A percentile compares a stretch with the other conserved stretches of the same genome.
Conservation (phyloP, 2,329 filamentous ascomycete species). For the Paecilomyces niveus region DNA sequence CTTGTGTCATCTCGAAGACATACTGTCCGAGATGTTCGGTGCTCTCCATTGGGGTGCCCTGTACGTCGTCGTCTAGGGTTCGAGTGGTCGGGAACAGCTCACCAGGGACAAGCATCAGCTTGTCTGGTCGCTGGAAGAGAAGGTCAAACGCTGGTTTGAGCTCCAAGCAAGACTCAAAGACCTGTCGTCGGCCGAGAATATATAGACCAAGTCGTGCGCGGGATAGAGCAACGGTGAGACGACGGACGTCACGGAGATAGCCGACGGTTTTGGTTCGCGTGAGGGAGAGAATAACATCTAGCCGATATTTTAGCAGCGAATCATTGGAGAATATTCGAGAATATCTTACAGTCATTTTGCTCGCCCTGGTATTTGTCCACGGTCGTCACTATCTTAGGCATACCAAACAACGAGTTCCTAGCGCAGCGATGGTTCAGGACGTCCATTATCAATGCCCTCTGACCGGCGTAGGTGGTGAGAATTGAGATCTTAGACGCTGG, state of each 20-base stretch:
- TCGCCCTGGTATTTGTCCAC: slow-evolving; percentile 99
- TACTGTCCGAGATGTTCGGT: slow-evolving; percentile 95
- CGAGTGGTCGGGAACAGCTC: slow-evolving; percentile 75
- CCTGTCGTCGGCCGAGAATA: slow-evolving; percentile 75
- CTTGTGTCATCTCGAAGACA: slow-evolving; percentile 90
- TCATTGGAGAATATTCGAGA: not conserved
- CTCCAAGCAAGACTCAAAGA: slow-evolving; percentile 86
- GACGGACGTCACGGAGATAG: slow-evolving; percentile 86
- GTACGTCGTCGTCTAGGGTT: slow-evolving; percentile 40
- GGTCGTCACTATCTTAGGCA: slow-evolving; percentile 84
- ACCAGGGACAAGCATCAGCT: slow-evolving; percentile 71
- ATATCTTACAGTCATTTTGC: slow-evolving; percentile 87
- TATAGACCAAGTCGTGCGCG: slow-evolving; percentile 88
- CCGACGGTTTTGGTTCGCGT: slow-evolving; percentile 83
- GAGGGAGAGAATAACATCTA: slow-evolving; percentile 88
- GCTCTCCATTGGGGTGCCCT: slow-evolving; percentile 69
- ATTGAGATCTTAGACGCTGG: slow-evolving; percentile 79
- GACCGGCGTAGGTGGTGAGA: slow-evolving; percentile 87
- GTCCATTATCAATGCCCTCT: slow-evolving; percentile 79
- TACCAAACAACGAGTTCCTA: slow-evolving; percentile 74
- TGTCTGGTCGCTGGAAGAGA: slow-evolving; percentile 70
- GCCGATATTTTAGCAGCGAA: slow-evolving; percentile 9
- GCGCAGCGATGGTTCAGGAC: slow-evolving; percentile 78
- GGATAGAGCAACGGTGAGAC: slow-evolving; percentile 89
- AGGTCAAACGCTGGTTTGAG: slow-evolving; percentile 78